Base-by-base conservation (phyloP, 352 stramenopile species). In the Blastocystis sp. region DNA sequence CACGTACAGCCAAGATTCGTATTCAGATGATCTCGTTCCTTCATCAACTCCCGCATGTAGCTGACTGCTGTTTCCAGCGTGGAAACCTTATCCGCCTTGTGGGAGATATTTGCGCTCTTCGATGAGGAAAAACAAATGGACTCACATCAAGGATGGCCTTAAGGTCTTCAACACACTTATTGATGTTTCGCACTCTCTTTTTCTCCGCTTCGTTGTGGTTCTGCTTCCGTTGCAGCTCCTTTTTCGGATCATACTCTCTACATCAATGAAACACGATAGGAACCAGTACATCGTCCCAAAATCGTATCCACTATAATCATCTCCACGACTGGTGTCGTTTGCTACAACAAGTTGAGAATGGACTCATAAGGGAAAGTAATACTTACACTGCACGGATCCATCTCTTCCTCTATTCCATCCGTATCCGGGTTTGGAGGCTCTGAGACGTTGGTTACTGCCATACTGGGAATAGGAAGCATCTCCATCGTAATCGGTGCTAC, bases 191-290 rank as follows among this genome's bases (percentile, higher is more conserved):
- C 11, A 81, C 69, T 38, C 69, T 40, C 29, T 81, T 81, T 44
- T 81, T 81, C 40, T 81, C 69, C 24, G 69, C 69, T 27, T 81
- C 69, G 32, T 81, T 81, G 38, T 81, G 69, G 29, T 81, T 81
- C 69, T 81, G 69, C 42, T 81, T 81, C 18, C 69, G 21, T 27
- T 81, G 69, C 36, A 81, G 36, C 46, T 81, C 69, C 40, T 48
- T 40, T 21, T 63, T 81, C 1, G 69, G 69, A 46, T 81, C 63
- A 65, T 81, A 81, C 4, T 81, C 69, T 21, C 69, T 81, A 63
- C 9, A 63, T 11, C n/a, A 65, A 0, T 32, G 14, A 65, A 32
- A 81, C 27, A 44, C 8, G 24, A 11, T 14, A n/a, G 1, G 1
- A 72, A 24, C 36, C 11, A 16, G 34, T 65, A 81, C 69, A 38